Conservation (phyloP, 2,329 filamentous ascomycete genomes). For the Diaporthe velutina region DNA sequence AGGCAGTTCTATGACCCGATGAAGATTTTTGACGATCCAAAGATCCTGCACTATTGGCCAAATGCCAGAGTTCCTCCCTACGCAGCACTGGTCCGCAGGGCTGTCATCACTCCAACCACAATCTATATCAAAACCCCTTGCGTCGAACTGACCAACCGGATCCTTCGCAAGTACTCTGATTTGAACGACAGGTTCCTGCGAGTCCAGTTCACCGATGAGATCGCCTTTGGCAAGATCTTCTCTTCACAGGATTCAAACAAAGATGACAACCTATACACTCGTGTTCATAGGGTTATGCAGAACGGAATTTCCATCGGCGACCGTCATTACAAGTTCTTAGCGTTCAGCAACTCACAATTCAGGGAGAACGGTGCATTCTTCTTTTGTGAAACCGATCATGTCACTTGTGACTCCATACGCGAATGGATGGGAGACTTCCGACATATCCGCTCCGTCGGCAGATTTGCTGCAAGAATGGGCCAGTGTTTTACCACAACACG, state of each 20-base stretch:
- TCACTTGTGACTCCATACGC: constrained; percentile 83
- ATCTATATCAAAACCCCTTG: constrained; percentile 82
- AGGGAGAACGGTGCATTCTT: constrained; percentile 94
- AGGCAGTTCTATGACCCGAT: constrained; percentile 76
- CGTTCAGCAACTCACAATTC: constrained; percentile 95
- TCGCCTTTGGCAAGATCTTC: constrained; percentile 71
- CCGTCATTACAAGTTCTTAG: constrained; percentile 88
- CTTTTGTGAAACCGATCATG: constrained; percentile 78
- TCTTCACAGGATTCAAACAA: constrained; percentile 63
- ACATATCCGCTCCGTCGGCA: constrained; percentile 86
- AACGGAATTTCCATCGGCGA: constrained; percentile 88
- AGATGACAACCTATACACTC: constrained; percentile 79
- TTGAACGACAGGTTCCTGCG: constrained; percentile 84
- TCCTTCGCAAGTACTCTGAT: constrained; percentile 80
- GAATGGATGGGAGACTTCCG: constrained; percentile 88
- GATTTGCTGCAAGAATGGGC: constrained; percentile 88
- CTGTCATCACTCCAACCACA: constrained; percentile 85
- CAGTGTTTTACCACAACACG: constrained; percentile 97
- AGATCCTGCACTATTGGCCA: constrained; percentile 61
- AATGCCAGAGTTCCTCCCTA: constrained; percentile 72
- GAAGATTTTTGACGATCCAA: constrained; percentile 73
- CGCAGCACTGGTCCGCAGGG: constrained; percentile 82
- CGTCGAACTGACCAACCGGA: constrained; percentile 88
- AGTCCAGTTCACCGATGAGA: constrained; percentile 90
- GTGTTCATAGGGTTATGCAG: constrained; percentile 77